Percentiles rank a stretch among this genome's conserved stretches.
phyloP scores from a whole-genome alignment of 257 asterid genomes.

The Paraleonurus japonicus region DNA sequence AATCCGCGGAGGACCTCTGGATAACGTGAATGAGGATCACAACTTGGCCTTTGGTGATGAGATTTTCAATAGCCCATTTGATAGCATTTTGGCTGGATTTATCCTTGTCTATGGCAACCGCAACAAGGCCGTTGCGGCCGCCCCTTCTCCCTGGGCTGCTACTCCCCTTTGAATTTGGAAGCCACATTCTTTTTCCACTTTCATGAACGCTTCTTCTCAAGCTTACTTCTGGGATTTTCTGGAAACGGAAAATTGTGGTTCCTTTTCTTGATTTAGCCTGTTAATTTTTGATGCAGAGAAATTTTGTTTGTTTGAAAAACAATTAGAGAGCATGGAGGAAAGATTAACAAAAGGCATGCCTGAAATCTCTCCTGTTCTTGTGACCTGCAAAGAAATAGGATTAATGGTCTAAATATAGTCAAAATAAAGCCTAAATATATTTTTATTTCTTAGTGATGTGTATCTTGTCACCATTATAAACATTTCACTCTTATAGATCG shows the following conservation, averaged over 20 bases:
- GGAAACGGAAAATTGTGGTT: not conserved
- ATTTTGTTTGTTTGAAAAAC: slow-evolving; percentile 18
- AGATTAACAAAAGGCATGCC: slow-evolving; percentile 32
- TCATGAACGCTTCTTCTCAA: slow-evolving; percentile 12
- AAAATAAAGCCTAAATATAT: not conserved
- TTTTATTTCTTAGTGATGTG: too few relatives aligned
- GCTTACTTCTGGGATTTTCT: not conserved
- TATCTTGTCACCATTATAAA: too few relatives aligned
- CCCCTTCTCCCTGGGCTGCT: slow-evolving; percentile 30
- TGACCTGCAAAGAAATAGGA: not conserved
- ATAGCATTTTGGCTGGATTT: slow-evolving; percentile 80
- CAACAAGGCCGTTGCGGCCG: slow-evolving; percentile 67
- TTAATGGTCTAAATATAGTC: slow-evolving; percentile 14
- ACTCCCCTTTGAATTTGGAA: slow-evolving; percentile 37
- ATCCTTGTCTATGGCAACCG: slow-evolving; percentile 80
- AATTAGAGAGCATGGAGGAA: slow-evolving; percentile 19
- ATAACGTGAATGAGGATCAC: slow-evolving; percentile 81
- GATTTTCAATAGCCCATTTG: slow-evolving; percentile 71
- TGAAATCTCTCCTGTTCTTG: slow-evolving; percentile 27
- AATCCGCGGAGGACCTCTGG: slow-evolving; percentile 30
- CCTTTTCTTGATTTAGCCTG: not conserved
- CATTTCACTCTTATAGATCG: too few relatives aligned
- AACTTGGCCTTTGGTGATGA: slow-evolving; percentile 63
- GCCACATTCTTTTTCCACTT: slow-evolving; percentile 53
- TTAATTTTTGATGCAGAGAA: slow-evolving; percentile 11